phyloP scores from a whole-genome alignment of 2,329 filamentous ascomycete genomes.

The Periconia macrospinosa region DNA sequence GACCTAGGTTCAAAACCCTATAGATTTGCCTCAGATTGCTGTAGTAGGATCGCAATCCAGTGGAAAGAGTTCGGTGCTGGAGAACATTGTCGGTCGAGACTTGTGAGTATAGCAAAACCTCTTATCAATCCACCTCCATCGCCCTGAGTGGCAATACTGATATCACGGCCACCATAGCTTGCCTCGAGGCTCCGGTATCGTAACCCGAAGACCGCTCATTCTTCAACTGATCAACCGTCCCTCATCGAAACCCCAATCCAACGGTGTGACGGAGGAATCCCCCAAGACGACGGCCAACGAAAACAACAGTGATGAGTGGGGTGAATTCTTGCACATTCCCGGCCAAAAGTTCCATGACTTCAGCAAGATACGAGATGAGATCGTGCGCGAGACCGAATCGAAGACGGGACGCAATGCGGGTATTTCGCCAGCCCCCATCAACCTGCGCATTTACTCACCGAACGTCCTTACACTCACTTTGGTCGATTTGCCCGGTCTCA shows the following conservation, averaged over 20 bases:
- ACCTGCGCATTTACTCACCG: constrained; percentile 96
- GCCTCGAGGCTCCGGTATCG: constrained; percentile 95
- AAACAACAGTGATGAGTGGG: constrained; percentile 94
- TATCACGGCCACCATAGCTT: constrained; percentile 60
- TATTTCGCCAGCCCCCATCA: constrained; percentile 96
- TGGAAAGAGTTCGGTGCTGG: constrained; percentile 97
- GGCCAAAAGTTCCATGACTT: constrained; percentile 98
- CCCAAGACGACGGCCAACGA: constrained; percentile 72
- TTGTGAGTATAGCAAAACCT: constrained; percentile 68
- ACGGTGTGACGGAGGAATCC: constrained; percentile 71
- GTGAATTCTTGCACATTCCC: constrained; percentile 96
- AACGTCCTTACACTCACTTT: constrained; percentile 96
- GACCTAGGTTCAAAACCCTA: constrained; percentile 88
- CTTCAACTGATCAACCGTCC: constrained; percentile 94
- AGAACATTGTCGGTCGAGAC: constrained; percentile 98
- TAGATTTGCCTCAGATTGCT: constrained; percentile 96
- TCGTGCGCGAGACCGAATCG: constrained; percentile 91
- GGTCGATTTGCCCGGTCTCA: constrained; percentile 93
- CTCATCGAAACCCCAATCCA: constrained; percentile 62
- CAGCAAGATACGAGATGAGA: constrained; percentile 97
- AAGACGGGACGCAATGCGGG: constrained; percentile 96
- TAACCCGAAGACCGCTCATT: constrained; percentile 92
- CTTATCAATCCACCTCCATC: neutral
- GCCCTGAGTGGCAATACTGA: constrained; percentile 26
- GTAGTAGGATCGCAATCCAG: constrained; percentile 98